Conservation (phyloP, 768 basidiomycete species). For the Pleurotus tuber-regium region DNA sequence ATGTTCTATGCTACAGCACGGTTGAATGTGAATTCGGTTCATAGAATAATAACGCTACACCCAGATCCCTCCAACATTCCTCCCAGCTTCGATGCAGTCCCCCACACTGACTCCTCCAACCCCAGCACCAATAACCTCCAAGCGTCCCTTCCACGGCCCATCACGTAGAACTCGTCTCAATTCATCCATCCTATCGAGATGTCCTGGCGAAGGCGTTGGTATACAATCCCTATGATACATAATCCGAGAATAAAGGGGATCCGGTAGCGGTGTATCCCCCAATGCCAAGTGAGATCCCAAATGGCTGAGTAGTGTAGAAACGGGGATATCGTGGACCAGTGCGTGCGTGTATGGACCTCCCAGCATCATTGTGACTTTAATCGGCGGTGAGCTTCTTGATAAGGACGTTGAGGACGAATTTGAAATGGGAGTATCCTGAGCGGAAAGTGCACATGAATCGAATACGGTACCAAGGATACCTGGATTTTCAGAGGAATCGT, state of each 20-base stretch:
- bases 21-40: too few species aligned
- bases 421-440: conserved; percentile 36
- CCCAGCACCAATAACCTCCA: conserved; percentile 81
- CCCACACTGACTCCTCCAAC: conserved; percentile 85
- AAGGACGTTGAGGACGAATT: conserved; percentile 13
- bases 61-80: conserved; percentile 49
- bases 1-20: too few species aligned
- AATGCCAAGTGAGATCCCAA: conserved; percentile 50
- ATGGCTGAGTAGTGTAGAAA: conserved; percentile 27
- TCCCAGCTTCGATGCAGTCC: conserved; percentile 80
- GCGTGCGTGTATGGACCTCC: conserved; percentile 66
- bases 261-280: conserved; percentile 40
- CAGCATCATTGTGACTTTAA: conserved; percentile 89
- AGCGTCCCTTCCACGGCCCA: conserved; percentile 39
- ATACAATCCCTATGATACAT: conserved; percentile 68
- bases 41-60: too few species aligned
- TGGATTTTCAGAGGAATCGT: conserved; percentile 33
- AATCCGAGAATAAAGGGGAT: conserved; percentile 52
- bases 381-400: conserved; percentile 17
- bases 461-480: conserved; percentile 86
- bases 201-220: conserved; percentile 73
- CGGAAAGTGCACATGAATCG: conserved; percentile 74
- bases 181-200: conserved; percentile 64
- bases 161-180: conserved; percentile 41
- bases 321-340: conserved; percentile 22